phyloP scores from a whole-genome alignment of 768 basidiomycete genomes.

The Tulasnella sp. region DNA sequence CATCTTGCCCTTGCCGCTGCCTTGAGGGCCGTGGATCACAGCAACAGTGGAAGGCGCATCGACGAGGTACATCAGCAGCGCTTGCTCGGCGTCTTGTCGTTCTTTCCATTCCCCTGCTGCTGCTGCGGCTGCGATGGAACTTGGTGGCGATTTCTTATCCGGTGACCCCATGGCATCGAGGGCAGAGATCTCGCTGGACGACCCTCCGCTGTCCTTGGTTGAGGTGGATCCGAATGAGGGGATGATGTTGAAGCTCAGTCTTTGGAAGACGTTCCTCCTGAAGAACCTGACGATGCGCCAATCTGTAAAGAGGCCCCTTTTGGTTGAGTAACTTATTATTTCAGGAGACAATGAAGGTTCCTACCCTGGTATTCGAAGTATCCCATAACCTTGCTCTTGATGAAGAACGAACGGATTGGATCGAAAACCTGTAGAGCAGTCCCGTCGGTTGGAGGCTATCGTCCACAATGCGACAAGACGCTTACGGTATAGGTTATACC shows the following conservation, averaged over 20 bases:
- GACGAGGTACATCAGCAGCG: slow-evolving; percentile 64
- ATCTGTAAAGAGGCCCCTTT: slow-evolving; percentile 43
- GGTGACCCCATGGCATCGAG: slow-evolving; percentile 10
- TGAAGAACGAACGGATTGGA: slow-evolving; percentile 78
- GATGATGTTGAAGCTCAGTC: slow-evolving; percentile 37
- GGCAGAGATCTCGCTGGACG: background rate
- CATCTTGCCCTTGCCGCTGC: slow-evolving; percentile 71
- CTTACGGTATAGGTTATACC: slow-evolving; percentile 81
- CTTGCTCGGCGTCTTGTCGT: slow-evolving; percentile 66
- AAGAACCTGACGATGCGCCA: slow-evolving; percentile 76
- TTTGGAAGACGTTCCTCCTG: slow-evolving; percentile 54
- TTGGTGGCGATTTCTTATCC: slow-evolving; percentile 24
- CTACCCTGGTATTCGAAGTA: slow-evolving; percentile 78
- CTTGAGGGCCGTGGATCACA: slow-evolving; percentile 79
- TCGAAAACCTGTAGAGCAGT: slow-evolving; percentile 70
- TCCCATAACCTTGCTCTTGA: slow-evolving; percentile 74
- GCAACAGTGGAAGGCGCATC: slow-evolving; percentile 74
- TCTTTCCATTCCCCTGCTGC: slow-evolving; percentile 68
- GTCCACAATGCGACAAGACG: slow-evolving; percentile 25
- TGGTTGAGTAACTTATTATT: background rate
- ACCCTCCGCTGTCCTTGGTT: background rate
- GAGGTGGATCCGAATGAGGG: background rate
- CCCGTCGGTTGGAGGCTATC: background rate
- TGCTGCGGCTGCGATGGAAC: slow-evolving; percentile 30
- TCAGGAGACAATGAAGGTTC: slow-evolving; percentile 26